Conservation (phyloP, 768 basidiomycete genomes). For the Harrya chromipes region DNA sequence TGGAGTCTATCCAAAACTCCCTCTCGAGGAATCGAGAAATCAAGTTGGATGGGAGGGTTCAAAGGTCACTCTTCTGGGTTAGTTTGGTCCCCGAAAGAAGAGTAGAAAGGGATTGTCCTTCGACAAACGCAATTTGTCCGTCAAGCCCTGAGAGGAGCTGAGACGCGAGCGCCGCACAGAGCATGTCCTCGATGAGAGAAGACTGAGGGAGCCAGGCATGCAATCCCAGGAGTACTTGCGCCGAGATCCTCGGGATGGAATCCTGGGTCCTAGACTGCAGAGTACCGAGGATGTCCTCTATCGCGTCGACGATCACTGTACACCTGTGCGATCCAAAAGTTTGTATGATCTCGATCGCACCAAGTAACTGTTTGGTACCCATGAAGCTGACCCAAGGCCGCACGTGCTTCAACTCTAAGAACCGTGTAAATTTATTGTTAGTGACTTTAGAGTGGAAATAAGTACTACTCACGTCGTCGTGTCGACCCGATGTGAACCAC, state of each 20-base stretch:
- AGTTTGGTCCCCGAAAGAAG: not conserved
- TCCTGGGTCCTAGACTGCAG: constrained; percentile 19
- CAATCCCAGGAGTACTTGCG: constrained; percentile 40
- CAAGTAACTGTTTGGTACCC: constrained; percentile 38
- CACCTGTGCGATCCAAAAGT: not conserved
- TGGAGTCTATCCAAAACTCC: constrained; percentile 42
- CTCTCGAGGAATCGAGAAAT: constrained; percentile 40
- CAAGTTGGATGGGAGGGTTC: constrained; percentile 18
- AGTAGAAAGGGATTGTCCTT: constrained; percentile 6
- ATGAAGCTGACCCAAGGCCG: constrained; percentile 57
- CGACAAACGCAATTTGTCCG: constrained; percentile 14
- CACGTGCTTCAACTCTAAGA: constrained; percentile 11
- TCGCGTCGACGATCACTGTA: constrained; percentile 15
- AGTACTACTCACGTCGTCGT: constrained; percentile 10
- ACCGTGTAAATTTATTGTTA: not conserved
- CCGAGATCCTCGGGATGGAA: constrained; percentile 17
- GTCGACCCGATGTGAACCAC: constrained; percentile 9
- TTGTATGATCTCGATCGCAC: constrained; percentile 41
- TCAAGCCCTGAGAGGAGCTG: constrained; percentile 29
- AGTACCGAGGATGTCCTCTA: constrained; percentile 38
- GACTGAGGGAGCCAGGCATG: constrained; percentile 35
- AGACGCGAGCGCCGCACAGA: constrained; percentile 41
- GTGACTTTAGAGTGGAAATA: not conserved
- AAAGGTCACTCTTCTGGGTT: not conserved
- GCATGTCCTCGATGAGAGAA: constrained; percentile 43